A percentile compares a stretch with the other conserved stretches of the same genome.
Conservation (phyloP, 177 flowering plant genomes). For the Tripterygium wilfordii region DNA sequence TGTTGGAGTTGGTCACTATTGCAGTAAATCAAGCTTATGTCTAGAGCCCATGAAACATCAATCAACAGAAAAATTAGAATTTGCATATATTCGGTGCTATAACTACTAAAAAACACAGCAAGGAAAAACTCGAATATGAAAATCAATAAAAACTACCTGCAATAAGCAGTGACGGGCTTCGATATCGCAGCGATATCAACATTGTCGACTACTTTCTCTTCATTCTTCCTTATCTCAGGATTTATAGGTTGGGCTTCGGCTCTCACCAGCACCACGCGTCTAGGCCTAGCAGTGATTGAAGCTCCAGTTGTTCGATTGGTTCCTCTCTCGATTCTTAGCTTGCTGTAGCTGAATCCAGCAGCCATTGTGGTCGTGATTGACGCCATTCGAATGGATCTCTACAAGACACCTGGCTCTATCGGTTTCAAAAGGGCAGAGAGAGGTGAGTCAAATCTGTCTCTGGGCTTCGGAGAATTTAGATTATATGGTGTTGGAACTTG, state of each 20-base stretch:
- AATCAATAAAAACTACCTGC: slow-evolving; percentile 44
- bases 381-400: slow-evolving; percentile 19
- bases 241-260: slow-evolving; percentile 63
- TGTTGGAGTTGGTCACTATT: no score
- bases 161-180: slow-evolving; percentile 84
- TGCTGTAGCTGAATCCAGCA: slow-evolving; percentile 17
- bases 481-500: slow-evolving; percentile 17
- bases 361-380: slow-evolving; percentile 15
- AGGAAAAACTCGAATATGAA: background rate
- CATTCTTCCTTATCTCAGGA: slow-evolving; percentile 73
- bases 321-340: background rate
- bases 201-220: slow-evolving; percentile 82
- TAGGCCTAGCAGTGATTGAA: slow-evolving; percentile 2
- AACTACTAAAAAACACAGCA: background rate
- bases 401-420: background rate
- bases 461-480: background rate
- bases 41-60: no score
- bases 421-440: no score
- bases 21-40: no score
- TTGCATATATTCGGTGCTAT: no score
- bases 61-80: no score
- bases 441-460: background rate
- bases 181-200: slow-evolving; percentile 67
- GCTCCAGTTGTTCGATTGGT: no score
- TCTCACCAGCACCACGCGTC: slow-evolving; percentile 35